Conservation (phyloP, 2,329 filamentous ascomycete species). For the Nemania sp. region DNA sequence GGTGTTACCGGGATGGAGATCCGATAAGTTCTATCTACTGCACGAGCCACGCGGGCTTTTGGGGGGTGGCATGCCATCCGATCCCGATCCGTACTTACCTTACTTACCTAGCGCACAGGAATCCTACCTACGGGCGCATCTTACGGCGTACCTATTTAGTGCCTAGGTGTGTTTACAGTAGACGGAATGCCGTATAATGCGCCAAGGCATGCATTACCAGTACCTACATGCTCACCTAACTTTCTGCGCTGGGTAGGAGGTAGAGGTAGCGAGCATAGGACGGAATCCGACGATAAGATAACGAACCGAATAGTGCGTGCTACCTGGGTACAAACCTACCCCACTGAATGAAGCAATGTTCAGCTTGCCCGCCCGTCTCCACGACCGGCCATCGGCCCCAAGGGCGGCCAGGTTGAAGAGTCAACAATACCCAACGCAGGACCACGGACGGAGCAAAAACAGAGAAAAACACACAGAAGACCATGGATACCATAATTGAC, state of each 20-base stretch:
- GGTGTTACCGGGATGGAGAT: constrained; percentile 16
- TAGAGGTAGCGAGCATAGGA: not conserved
- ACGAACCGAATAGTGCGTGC: not conserved
- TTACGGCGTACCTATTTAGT: not conserved
- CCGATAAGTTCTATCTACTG: constrained; percentile 19
- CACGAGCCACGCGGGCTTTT: constrained; percentile 39
- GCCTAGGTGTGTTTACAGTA: not conserved
- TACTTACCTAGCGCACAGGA: not conserved
- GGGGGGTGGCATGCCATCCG: constrained; percentile 8
- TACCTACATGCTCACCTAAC: not conserved
- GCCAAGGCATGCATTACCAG: not conserved
- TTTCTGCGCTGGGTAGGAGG: not conserved
- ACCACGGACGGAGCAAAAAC: not conserved
- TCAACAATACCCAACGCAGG: constrained; percentile 13
- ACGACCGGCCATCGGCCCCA: constrained; percentile 23
- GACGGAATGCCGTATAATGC: constrained; percentile 14
- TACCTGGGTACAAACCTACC: too few species aligned
- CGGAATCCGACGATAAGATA: constrained; percentile 25
- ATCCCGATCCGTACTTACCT: not conserved
- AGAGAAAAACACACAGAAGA: not conserved
- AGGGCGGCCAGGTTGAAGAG: not conserved
- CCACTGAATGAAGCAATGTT: constrained; percentile 5
- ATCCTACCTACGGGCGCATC: too few species aligned
- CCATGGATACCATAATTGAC: constrained; percentile 94
- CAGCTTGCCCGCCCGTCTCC: not conserved